Conservation (phyloP, 768 basidiomycete genomes). For the Boletus coccyginus region DNA sequence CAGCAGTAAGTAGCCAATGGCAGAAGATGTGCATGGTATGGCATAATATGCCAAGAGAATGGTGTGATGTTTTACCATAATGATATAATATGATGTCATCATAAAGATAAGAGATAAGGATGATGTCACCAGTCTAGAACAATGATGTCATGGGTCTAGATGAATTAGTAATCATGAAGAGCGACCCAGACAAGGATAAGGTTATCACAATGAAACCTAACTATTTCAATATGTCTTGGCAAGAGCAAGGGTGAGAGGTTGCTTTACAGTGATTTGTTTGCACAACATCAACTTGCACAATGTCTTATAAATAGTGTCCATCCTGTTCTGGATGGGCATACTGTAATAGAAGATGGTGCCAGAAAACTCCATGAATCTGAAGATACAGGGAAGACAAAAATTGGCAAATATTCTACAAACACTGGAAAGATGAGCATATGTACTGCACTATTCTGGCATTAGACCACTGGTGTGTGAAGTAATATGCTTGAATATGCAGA, state of each 20-base stretch:
- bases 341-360: constrained; percentile 20
- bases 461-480: constrained; percentile 14
- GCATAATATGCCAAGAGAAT: too few relatives aligned
- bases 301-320: neutral
- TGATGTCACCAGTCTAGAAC: too few relatives aligned
- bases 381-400: constrained; percentile 39
- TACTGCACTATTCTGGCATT: constrained; percentile 7
- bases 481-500: constrained; percentile 38
- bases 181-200: too few relatives aligned
- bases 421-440: constrained; percentile 30
- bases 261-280: constrained; percentile 22
- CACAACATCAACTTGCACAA: constrained; percentile 20
- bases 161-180: too few relatives aligned
- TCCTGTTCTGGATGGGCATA: too few relatives aligned
- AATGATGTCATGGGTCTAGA: too few relatives aligned
- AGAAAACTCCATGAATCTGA: constrained; percentile 29
- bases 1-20: too few relatives aligned
- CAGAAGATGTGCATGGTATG: too few relatives aligned
- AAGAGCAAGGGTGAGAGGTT: constrained; percentile 29
- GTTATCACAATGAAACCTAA: too few relatives aligned
- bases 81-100: too few relatives aligned
- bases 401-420: constrained; percentile 45
- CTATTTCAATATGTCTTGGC: constrained; percentile 8
- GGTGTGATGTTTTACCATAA: too few relatives aligned
- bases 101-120: too few relatives aligned